A percentile compares a stretch with the other conserved stretches of the same genome.
Conservation (phyloP, 441 rosid species). For the Capsella rubella region DNA sequence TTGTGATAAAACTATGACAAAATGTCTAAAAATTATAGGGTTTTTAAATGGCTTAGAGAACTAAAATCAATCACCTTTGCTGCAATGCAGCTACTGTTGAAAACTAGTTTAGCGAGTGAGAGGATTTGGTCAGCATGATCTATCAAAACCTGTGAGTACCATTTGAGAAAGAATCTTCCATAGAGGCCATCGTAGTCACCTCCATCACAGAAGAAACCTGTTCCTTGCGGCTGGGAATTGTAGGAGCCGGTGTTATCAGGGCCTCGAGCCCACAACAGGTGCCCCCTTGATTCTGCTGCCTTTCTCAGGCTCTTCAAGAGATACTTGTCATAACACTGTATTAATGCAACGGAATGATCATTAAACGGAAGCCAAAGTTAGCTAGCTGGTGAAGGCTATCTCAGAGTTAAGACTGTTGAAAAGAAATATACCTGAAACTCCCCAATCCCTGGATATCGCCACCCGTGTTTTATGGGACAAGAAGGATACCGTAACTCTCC, state of each 20-base stretch:
- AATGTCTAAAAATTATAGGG: neutral
- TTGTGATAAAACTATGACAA: constrained; percentile 40
- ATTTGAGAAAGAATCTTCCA: constrained; percentile 93
- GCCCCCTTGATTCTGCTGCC: constrained; percentile 90
- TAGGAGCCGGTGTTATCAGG: constrained; percentile 94
- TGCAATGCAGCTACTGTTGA: constrained; percentile 74
- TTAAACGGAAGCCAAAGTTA: constrained; percentile 26
- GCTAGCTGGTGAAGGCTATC: constrained; percentile 19
- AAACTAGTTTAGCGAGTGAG: constrained; percentile 85
- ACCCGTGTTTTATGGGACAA: constrained; percentile 96
- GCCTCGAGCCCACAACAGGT: constrained; percentile 83
- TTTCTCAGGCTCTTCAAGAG: constrained; percentile 77
- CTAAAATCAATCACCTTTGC: constrained; percentile 73
- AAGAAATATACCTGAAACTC: constrained; percentile 86
- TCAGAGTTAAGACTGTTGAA: constrained; percentile 26
- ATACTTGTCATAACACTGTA: constrained; percentile 93
- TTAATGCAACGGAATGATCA: constrained; percentile 29
- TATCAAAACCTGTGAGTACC: constrained; percentile 88
- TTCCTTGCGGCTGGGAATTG: constrained; percentile 89
- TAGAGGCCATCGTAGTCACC: constrained; percentile 94
- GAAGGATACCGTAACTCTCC: constrained; percentile 98
- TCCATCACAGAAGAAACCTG: constrained; percentile 96
- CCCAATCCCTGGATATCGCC: constrained; percentile 99
- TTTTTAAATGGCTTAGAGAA: constrained; percentile 25
- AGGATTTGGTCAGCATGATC: constrained; percentile 87